Percentiles rank a stretch among this genome's conserved stretches.
Conservation (phyloP, 345 rosid genomes). For the Populus ilicifolia region DNA sequence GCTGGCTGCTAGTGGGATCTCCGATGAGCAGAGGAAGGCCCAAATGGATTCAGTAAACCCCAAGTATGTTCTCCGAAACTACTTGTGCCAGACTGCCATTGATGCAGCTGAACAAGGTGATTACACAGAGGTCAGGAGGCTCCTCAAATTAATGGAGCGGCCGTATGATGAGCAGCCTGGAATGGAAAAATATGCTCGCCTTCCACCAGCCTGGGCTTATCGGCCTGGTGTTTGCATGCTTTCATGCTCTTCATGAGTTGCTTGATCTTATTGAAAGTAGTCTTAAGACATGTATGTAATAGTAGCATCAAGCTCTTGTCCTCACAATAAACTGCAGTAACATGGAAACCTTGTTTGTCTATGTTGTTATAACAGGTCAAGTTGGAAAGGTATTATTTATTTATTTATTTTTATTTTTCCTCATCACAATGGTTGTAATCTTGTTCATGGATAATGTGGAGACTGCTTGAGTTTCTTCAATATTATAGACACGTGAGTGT, state of each 20-base stretch:
- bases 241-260: constrained; percentile 78
- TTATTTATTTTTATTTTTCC: neutral
- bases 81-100: constrained; percentile 88
- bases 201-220: constrained; percentile 99
- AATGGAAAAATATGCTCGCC: constrained; percentile 90
- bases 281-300: constrained; percentile 12
- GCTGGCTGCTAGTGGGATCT: constrained; percentile 58
- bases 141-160: constrained; percentile 69
- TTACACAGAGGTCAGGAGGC: constrained; percentile 65
- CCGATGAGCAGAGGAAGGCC: constrained; percentile 80
- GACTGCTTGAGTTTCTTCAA: no score
- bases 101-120: constrained; percentile 92
- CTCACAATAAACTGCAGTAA: constrained; percentile 4
- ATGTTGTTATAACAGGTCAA: neutral
- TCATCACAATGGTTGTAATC: neutral
- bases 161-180: constrained; percentile 90
- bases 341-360: constrained; percentile 6
- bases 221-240: constrained; percentile 98
- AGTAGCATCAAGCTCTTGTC: constrained; percentile 4
- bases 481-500: no score
- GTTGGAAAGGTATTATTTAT: constrained; percentile 8
- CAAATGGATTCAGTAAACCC: constrained; percentile 86
- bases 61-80: constrained; percentile 78
- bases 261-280: neutral
- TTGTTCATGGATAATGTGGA: no score